phyloP scores from a whole-genome alignment of 2,329 filamentous ascomycete genomes.

The Allantophomopsis lycopodina region DNA sequence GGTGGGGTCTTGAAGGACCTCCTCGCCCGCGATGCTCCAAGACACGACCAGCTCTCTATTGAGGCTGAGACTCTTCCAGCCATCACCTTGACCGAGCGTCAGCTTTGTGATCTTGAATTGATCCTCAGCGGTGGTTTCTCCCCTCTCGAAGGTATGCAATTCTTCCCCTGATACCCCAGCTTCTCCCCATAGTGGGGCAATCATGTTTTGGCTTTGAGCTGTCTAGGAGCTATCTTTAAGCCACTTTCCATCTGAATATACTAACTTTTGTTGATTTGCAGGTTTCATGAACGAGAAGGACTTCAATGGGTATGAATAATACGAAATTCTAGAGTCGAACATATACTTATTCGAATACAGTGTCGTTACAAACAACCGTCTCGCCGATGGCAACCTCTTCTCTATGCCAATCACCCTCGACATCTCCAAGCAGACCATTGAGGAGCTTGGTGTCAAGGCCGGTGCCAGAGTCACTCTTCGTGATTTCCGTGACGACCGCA shows the following conservation, averaged over 20 bases:
- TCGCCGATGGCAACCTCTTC: slow-evolving; percentile 82
- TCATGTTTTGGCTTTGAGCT: neutral
- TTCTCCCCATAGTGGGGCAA: slow-evolving; percentile 9
- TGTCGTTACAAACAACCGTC: slow-evolving; percentile 78
- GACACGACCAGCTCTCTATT: slow-evolving; percentile 61
- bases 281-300: slow-evolving; percentile 97
- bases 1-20: slow-evolving; percentile 97
- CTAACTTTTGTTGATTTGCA: slow-evolving; percentile 22
- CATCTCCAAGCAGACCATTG: slow-evolving; percentile 60
- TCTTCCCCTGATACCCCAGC: slow-evolving; percentile 1
- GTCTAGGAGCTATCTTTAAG: neutral
- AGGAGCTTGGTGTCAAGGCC: slow-evolving; percentile 61
- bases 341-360: slow-evolving; percentile 31
- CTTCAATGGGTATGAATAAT: slow-evolving; percentile 65
- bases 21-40: slow-evolving; percentile 78
- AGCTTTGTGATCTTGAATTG: slow-evolving; percentile 94
- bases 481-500: slow-evolving; percentile 91
- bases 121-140: slow-evolving; percentile 97
- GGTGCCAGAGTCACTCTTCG: slow-evolving; percentile 77
- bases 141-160: slow-evolving; percentile 72
- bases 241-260: neutral
- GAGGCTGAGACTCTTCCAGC: slow-evolving; percentile 84
- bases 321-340: slow-evolving; percentile 1
- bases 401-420: slow-evolving; percentile 96
- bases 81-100: slow-evolving; percentile 76